Base-by-base conservation (phyloP, 192 early-diverging fungal species). In the Blastocladiella britannica region DNA sequence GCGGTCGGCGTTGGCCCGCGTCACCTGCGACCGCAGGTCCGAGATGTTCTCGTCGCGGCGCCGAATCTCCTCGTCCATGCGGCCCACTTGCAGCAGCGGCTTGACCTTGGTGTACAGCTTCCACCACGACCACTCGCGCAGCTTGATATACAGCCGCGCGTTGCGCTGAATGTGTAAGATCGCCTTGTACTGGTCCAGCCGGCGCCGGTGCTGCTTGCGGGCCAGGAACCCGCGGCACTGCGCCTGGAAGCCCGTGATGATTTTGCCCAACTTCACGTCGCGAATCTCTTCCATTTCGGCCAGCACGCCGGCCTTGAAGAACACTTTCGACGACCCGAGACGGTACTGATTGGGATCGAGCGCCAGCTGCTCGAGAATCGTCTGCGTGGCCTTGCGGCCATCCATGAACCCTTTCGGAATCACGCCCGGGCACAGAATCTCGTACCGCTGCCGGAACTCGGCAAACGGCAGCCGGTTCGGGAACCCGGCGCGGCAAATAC, bases 61-160 rank as follows among this genome's bases (percentile, higher is more conserved):
- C 12, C 37, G 61, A 6, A 77, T 53, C 57, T 80, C 78, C 55
- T 74, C 72, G 53, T 80, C 78, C 0, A 60, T 61, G 1, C 78
- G 70, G 18, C 75, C 69, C 22, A 80, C 84, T 29, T 81, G 82
- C 37, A 91, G 70, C 55, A 91, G 70, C 12, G 91, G 91, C 67
- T 89, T 92, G 63, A 91, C 83, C 26, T 88, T 87, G 58, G 82
- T 77, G 69, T 91, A 97, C 37, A 95, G 82, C 58, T 82, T 83
- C 89, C 91, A 93, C 92, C 92, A 97, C 23, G 85, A 70, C 88
- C 91, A 93, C 75, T 93, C 87, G 26, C 85, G 78, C 15, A 95
- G 74, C 31, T 81, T 70, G 52, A 93, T 82, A 65, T 91, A 93
- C 20, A 91, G 72, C 23, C 93, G 80, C 1, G 91, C 86, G 55